Evolutionary conservation across 2,329 filamentous ascomycete species (phyloP).

Genomic region (Sclerotinia spermophila): DNA sequence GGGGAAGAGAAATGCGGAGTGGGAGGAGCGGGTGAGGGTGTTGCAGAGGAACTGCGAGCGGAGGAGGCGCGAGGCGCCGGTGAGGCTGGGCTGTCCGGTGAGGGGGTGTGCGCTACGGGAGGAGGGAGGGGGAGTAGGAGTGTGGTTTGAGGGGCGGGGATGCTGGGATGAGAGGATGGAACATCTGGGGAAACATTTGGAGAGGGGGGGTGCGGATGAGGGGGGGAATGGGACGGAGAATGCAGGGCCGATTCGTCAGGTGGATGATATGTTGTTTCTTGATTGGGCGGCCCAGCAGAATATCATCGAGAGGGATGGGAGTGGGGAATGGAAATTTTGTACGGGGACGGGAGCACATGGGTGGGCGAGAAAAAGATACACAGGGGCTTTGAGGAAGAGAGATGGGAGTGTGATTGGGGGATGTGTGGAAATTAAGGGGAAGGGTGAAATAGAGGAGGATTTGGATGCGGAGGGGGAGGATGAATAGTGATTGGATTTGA

Average conservation of each 20-base stretch:
- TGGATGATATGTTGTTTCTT: conserved; percentile 26
- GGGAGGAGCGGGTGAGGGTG: conserved; percentile 52
- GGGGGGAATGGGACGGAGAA: background rate
- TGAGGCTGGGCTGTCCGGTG: conserved; percentile 57
- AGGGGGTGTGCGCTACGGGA: conserved; percentile 55
- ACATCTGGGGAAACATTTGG: conserved; percentile 78
- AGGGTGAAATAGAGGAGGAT: conserved; percentile 19
- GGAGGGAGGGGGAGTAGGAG: background rate
- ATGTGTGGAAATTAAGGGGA: background rate
- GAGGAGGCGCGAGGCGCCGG: conserved; percentile 59
- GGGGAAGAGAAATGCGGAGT: conserved; percentile 40
- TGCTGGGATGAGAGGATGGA: conserved; percentile 85
- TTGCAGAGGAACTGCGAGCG: conserved; percentile 58
- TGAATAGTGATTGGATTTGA: conserved; percentile 9
- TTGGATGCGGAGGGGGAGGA: conserved; percentile 29
- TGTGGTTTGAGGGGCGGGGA: conserved; percentile 55
- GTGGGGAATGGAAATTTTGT: conserved; percentile 13
- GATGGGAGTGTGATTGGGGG: background rate
- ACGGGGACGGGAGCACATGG: background rate
- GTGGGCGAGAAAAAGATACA: background rate
- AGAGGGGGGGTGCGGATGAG: conserved; percentile 43
- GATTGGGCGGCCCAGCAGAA: conserved; percentile 26
- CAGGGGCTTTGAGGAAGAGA: background rate
- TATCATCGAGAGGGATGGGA: conserved; percentile 24
- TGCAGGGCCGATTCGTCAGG: conserved; percentile 2